Evolutionary conservation across 1,139 yeast species (phyloP).

Genomic region (Yamadazyma siamensis): DNA sequence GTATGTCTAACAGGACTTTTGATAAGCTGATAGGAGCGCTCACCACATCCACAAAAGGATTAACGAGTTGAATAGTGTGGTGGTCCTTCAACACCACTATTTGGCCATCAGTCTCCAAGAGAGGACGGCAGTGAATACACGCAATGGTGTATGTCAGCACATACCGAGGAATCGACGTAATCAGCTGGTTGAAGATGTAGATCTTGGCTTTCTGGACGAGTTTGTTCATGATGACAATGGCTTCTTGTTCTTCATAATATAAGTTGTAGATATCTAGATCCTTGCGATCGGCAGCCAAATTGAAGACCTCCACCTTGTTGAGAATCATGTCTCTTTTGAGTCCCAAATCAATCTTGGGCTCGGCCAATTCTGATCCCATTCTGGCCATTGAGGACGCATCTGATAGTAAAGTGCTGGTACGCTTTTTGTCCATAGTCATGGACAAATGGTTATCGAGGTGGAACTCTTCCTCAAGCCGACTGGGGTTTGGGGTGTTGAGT

Average conservation of each 20-base stretch:
- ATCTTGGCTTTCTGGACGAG: constrained; percentile 39
- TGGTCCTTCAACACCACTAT: constrained; percentile 36
- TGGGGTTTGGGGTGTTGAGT: constrained; percentile 40
- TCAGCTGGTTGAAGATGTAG: constrained; percentile 44
- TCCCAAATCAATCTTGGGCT: constrained; percentile 16
- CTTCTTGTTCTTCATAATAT: constrained; percentile 54
- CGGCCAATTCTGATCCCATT: constrained; percentile 48
- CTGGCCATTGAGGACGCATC: constrained; percentile 60
- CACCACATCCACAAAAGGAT: constrained; percentile 61
- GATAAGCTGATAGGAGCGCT: constrained; percentile 32
- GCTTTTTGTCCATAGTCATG: constrained; percentile 46
- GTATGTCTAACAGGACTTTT: constrained; percentile 17
- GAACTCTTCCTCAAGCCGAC: constrained; percentile 43
- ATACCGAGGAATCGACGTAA: constrained; percentile 31
- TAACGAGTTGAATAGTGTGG: constrained; percentile 42
- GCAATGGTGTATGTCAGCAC: constrained; percentile 31
- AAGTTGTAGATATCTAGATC: constrained; percentile 43
- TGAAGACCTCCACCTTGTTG: constrained; percentile 53
- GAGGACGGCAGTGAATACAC: constrained; percentile 42
- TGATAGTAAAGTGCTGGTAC: constrained; percentile 52
- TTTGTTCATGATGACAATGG: constrained; percentile 45
- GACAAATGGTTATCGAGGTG: constrained; percentile 15
- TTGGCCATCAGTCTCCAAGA: constrained; percentile 34
- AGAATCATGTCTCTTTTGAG: constrained; percentile 65
- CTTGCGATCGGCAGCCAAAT: constrained; percentile 23